Base-by-base conservation (phyloP, 1,284 basidiomycete genomes). In the Leccinum pallidistipes region DNA sequence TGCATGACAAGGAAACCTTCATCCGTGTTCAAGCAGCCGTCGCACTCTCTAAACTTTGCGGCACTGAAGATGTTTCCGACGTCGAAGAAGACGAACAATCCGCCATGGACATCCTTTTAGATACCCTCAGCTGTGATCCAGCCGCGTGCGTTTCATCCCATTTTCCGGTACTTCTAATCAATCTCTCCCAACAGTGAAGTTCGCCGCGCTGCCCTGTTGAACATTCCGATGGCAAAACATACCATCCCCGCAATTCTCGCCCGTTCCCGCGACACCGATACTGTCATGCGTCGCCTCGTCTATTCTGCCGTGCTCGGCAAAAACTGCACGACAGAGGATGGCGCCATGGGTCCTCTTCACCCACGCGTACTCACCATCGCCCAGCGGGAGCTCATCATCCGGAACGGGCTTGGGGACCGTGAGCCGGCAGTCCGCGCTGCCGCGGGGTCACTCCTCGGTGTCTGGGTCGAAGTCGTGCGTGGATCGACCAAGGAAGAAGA, bases 211-310 rank as follows among this genome's bases (percentile, higher is more conserved):
- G 90, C 92, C 0, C 81, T 99, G 0, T 81, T 94, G 64, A 91
- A 94, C 68, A 80, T 96, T 1, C 89, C 92, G 1, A 78, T 90
- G 16, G 83, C 83, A 1, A 79, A 80, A 1, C 73, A 76, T 0
- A 90, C 89, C 0, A 78, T 97, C 1, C 81, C 88, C 1, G 74
- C 82, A 8, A 82, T 98, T 54, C 84, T 99, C 43, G 83, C 86
- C 5, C 86, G 96, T 18, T 91, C 92, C 0, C 87, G 94, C 62
- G 97, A 98, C 73, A 81, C 91, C 36, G 97, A 98, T 69, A 82
- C 90, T 0, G 81, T 88, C 59, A 90, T 92, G 31, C 90, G 96
- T 56, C 90, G 90, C 61, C 85, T 92, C 31, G 85, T 97, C 14
- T 98, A 93, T 74, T 81, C 88, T 1, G 80, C 84, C 21, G 83